phyloP scores from a whole-genome alignment of 805 yeast species.

The Torulaspora maleeae region DNA sequence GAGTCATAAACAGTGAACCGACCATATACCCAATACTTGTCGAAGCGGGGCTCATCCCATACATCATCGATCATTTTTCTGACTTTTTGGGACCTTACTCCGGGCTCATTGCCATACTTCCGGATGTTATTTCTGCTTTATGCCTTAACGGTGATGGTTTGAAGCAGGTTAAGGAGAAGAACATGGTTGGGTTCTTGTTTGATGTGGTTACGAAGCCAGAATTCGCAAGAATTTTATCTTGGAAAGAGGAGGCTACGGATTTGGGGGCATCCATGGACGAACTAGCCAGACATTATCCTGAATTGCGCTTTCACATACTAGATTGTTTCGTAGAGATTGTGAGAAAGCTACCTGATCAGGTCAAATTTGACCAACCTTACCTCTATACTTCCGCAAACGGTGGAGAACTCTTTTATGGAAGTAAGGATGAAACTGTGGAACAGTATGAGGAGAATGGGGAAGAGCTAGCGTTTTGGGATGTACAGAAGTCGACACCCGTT shows the following conservation, averaged over 20 bases:
- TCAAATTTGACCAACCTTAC: slow-evolving; percentile 38
- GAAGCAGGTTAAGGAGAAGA: slow-evolving; percentile 43
- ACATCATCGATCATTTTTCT: slow-evolving; percentile 55
- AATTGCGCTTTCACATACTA: slow-evolving; percentile 55
- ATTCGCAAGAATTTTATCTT: slow-evolving; percentile 50
- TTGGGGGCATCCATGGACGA: slow-evolving; percentile 74
- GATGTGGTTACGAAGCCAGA: slow-evolving; percentile 46
- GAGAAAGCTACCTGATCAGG: slow-evolving; percentile 42
- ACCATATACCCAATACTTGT: slow-evolving; percentile 76
- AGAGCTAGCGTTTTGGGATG: slow-evolving; percentile 51
- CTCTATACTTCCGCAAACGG: slow-evolving; percentile 39
- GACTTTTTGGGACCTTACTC: slow-evolving; percentile 53
- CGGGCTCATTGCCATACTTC: slow-evolving; percentile 55
- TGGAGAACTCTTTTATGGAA: slow-evolving; percentile 41
- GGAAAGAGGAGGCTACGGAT: slow-evolving; percentile 48
- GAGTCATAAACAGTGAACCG: slow-evolving; percentile 83
- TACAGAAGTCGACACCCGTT: slow-evolving; percentile 42
- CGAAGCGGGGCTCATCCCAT: slow-evolving; percentile 70
- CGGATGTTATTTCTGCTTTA: slow-evolving; percentile 77
- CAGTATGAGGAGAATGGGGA: slow-evolving; percentile 40
- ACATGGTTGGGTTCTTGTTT: slow-evolving; percentile 44
- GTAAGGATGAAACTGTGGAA: slow-evolving; percentile 39
- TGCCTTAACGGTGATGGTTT: slow-evolving; percentile 74
- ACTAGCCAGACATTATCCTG: slow-evolving; percentile 76
- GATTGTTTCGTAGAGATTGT: slow-evolving; percentile 46